A percentile compares a stretch with the other conserved stretches of the same genome.
phyloP scores from a whole-genome alignment of 164 flowering plant genomes.

The Magnolia changhungtana region DNA sequence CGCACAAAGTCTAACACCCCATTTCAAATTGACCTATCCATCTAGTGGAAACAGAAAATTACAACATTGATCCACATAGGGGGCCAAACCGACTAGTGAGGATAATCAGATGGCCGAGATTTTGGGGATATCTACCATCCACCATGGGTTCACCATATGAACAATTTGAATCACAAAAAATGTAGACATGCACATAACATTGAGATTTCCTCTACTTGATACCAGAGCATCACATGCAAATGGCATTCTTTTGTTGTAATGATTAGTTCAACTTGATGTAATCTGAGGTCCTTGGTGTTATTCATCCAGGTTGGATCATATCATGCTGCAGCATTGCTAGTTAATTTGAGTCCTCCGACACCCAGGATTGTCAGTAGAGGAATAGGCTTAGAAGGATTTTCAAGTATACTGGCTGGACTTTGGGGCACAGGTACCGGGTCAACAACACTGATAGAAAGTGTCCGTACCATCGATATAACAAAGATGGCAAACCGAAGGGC shows the following conservation, averaged over 20 bases:
- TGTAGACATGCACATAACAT: background rate
- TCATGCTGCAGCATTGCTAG: conserved; percentile 57
- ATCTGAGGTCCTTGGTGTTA: conserved; percentile 7
- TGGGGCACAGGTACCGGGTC: conserved; percentile 95
- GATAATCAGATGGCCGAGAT: background rate
- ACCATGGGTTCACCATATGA: background rate
- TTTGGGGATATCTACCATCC: background rate
- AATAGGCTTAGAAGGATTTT: conserved; percentile 84
- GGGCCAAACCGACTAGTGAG: too few species aligned
- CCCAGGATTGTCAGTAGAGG: conserved; percentile 88
- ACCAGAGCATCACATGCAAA: background rate
- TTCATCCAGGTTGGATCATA: conserved; percentile 72
- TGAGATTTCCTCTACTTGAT: background rate
- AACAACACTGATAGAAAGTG: conserved; percentile 80
- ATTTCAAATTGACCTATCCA: too few species aligned
- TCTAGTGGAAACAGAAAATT: too few species aligned
- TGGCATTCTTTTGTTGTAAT: background rate
- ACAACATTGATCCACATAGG: too few species aligned
- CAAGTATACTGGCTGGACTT: conserved; percentile 82
- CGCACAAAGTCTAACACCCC: too few species aligned
- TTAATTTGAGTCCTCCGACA: conserved; percentile 67
- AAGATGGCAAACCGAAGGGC: conserved; percentile 78
- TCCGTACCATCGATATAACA: conserved; percentile 65
- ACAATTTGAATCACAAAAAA: background rate
- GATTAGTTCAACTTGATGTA: background rate